Conservation (phyloP, 2,329 filamentous ascomycete species). For the Biscogniauxia mediterranea region DNA sequence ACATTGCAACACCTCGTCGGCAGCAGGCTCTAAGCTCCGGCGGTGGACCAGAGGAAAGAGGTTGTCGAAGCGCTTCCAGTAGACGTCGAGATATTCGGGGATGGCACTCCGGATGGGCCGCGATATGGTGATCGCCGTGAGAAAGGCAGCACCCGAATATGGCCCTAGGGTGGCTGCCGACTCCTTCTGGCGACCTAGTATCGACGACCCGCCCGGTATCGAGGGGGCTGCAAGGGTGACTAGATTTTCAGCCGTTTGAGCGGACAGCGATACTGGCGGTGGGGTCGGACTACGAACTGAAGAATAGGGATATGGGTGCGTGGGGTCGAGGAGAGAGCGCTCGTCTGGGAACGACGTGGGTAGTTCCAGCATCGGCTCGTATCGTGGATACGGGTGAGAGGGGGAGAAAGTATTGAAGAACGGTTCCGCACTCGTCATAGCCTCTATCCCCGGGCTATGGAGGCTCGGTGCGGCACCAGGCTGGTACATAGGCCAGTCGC, state of each 20-base stretch:
- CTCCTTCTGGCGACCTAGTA: conserved; percentile 42
- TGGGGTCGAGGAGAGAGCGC: conserved; percentile 31
- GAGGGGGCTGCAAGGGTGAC: conserved; percentile 43
- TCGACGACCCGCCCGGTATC: conserved; percentile 37
- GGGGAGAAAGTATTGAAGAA: conserved; percentile 29
- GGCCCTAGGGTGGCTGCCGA: conserved; percentile 35
- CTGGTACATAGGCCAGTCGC: conserved; percentile 24
- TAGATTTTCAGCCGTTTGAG: conserved; percentile 49
- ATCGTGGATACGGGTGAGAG: conserved; percentile 32
- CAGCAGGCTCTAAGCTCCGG: conserved; percentile 41
- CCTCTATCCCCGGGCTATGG: conserved; percentile 27
- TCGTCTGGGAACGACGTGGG: conserved; percentile 38
- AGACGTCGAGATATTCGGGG: conserved; percentile 50
- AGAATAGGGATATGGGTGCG: conserved; percentile 36
- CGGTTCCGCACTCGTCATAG: conserved; percentile 26
- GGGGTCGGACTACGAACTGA: conserved; percentile 51
- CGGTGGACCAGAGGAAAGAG: conserved; percentile 52
- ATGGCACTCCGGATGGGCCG: conserved; percentile 41
- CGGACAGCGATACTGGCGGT: conserved; percentile 41
- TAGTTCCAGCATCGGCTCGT: conserved; percentile 36
- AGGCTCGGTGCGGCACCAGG: conserved; percentile 16
- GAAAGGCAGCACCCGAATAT: conserved; percentile 35
- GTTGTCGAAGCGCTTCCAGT: conserved; percentile 52
- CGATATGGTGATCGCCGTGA: conserved; percentile 38
- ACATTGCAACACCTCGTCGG: conserved; percentile 47